A percentile compares a stretch with the other conserved stretches of the same genome.
Conservation (phyloP, 2,329 filamentous ascomycete species). For the Fusarium brachygibbosum region DNA sequence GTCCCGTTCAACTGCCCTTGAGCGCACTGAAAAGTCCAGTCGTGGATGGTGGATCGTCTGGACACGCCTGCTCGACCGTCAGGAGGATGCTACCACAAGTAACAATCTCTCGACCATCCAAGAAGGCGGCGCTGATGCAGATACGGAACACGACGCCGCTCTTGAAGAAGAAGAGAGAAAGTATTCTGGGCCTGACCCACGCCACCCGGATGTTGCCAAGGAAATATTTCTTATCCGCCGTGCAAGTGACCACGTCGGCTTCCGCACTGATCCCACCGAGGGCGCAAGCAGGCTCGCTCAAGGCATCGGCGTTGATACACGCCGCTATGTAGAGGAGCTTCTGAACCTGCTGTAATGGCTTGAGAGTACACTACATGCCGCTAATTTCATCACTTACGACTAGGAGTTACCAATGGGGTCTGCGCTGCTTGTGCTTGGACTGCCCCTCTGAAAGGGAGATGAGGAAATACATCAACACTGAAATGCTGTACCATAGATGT, state of each 20-base stretch:
- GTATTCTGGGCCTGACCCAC: constrained; percentile 24
- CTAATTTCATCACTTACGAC: constrained; percentile 28
- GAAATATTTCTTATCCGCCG: constrained; percentile 73
- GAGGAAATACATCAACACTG: background rate
- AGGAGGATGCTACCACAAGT: constrained; percentile 29
- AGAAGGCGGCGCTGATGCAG: constrained; percentile 42
- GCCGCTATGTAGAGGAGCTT: constrained; percentile 79
- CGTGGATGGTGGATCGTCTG: constrained; percentile 79
- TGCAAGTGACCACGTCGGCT: constrained; percentile 67
- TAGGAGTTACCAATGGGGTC: constrained; percentile 7
- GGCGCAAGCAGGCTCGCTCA: constrained; percentile 74
- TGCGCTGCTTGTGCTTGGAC: constrained; percentile 11
- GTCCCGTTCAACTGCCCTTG: constrained; percentile 61
- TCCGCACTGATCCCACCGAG: constrained; percentile 59
- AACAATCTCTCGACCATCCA: constrained; percentile 48
- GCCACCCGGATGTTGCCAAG: constrained; percentile 57
- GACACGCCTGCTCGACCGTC: constrained; percentile 66
- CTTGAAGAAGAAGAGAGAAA: constrained; percentile 30
- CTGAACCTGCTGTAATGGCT: constrained; percentile 66
- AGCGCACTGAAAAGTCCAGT: constrained; percentile 75
- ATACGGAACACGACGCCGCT: constrained; percentile 9
- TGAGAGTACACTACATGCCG: constrained; percentile 4
- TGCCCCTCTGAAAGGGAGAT: constrained; percentile 8
- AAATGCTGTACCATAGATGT: constrained; percentile 2
- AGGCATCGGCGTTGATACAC: constrained; percentile 82